Evolutionary conservation across 257 asterid genomes (phyloP), one percentile per base, ranked within the genome.

Genomic region (Avicennia marina): DNA sequence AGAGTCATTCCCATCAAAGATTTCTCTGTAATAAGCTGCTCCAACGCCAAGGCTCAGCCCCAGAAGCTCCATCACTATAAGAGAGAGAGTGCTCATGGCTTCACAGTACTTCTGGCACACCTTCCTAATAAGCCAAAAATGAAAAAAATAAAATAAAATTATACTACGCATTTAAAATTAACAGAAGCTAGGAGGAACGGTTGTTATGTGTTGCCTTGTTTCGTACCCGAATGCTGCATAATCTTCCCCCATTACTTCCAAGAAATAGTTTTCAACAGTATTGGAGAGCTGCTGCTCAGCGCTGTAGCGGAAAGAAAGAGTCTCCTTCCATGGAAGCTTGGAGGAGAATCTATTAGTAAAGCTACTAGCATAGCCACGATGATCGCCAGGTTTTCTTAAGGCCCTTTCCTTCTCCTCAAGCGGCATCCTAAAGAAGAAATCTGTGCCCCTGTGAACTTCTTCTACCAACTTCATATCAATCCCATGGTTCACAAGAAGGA

Each of bases 271-370:
- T 51, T 81, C 73, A 7, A 90, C 98, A 27, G 58, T 53, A 71
- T 60, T 60, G 18, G 84, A 71, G 0, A 83, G 60, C 42, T 32
- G 47, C 26, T 53, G 26, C 0, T 58, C 42, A 0, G 83, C 70
- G 0, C 84, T 75, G 73, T 76, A 90, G 6, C 67, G 79, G 15
- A 90, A 84, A 2, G 98, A 90, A 21, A 90, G 89, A 1, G 98
- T 90, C 63, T 90, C 98, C 72, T 90, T 90, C 98, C 98, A 90
- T 0, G 98, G 98, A 3, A 90, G 77, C 75, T 90, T 90, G 29
- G 95, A 72, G 4, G 94, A 81, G 71, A 90, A 90, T n/a, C 98
- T 29, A 3, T 94, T 95, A 0, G 93, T 83, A 78, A 90, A 87
- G 75, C 96, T 87, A 41, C 96, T 90, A 3, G 98, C 93, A 53